These are phyloP conservation scores for Aspergillus ostianus DNA, from an alignment of 495 filamentous ascomycete species.

Conservation along the genomic window DNA sequence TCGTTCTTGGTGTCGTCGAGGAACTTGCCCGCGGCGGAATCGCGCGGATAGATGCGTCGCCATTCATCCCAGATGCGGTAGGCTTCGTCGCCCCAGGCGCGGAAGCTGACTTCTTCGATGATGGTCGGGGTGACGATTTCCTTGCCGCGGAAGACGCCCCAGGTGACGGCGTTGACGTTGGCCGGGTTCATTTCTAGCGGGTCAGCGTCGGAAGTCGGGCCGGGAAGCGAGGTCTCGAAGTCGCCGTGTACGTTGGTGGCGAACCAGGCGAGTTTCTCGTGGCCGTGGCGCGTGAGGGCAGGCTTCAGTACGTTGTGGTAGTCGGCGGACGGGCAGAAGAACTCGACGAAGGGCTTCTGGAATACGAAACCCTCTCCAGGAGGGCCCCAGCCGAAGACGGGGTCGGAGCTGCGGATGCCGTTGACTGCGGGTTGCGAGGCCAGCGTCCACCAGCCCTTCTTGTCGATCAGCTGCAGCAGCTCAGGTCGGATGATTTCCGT, in stretches of 20 bases:
- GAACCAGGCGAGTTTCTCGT: slow-evolving; percentile 76
- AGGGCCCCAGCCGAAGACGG: slow-evolving; percentile 93
- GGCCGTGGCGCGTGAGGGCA: slow-evolving; percentile 55
- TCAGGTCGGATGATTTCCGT: slow-evolving; percentile 73
- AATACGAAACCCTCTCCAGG: slow-evolving; percentile 86
- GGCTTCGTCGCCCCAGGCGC: slow-evolving; percentile 93
- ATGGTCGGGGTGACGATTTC: slow-evolving; percentile 98
- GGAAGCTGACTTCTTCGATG: slow-evolving; percentile 93
- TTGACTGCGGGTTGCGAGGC: slow-evolving; percentile 97
- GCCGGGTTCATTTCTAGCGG: slow-evolving; percentile 43
- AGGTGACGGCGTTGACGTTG: slow-evolving; percentile 90
- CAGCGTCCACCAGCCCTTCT: slow-evolving; percentile 87
- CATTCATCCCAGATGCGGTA: slow-evolving; percentile 95
- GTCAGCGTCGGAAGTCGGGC: slow-evolving; percentile 30
- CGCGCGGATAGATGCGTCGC: slow-evolving; percentile 74
- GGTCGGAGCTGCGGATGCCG: slow-evolving; percentile 69
- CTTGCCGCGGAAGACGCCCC: slow-evolving; percentile 94
- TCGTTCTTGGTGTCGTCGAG: slow-evolving; percentile 64
- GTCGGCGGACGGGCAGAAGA: slow-evolving; percentile 74
- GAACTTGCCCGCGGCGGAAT: slow-evolving; percentile 64
- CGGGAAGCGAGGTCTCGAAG: slow-evolving; percentile 62
- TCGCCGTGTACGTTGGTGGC: slow-evolving; percentile 71
- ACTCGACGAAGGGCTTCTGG: slow-evolving; percentile 97
- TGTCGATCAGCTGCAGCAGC: slow-evolving; percentile 68
- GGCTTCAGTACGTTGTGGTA: slow-evolving; percentile 61